A percentile compares a stretch with the other conserved stretches of the same genome.
Evolutionary conservation across 768 basidiomycete species (phyloP).

Genomic region (Galerina marginata): DNA sequence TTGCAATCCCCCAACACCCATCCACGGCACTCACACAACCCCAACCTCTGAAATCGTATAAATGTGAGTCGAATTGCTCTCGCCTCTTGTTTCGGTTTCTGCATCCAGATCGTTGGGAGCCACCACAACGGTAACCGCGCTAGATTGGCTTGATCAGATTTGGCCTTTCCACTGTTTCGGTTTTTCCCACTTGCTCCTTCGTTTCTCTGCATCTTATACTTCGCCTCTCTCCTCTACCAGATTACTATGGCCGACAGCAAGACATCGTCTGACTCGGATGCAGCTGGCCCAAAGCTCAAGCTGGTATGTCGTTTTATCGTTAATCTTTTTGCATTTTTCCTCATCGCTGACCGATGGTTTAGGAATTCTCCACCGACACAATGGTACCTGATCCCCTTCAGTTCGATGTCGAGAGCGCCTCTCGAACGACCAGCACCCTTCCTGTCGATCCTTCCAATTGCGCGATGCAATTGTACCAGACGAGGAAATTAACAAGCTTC

Average conservation of each 20-base stretch:
- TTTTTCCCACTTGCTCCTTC: slow-evolving; percentile 35
- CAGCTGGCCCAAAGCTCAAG: slow-evolving; percentile 26
- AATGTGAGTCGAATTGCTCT: slow-evolving; percentile 1
- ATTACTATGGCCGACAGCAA: slow-evolving; percentile 39
- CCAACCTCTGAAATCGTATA: neutral
- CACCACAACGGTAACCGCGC: slow-evolving; percentile 34
- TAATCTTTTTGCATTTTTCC: slow-evolving; percentile 9
- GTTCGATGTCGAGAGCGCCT: slow-evolving; percentile 51
- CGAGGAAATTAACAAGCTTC: slow-evolving; percentile 65
- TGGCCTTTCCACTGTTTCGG: slow-evolving; percentile 44
- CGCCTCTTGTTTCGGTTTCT: slow-evolving; percentile 10
- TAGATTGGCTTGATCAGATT: slow-evolving; percentile 47
- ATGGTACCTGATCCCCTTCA: slow-evolving; percentile 52
- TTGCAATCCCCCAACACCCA: neutral
- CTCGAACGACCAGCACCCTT: slow-evolving; percentile 36
- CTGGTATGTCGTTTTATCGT: slow-evolving; percentile 30
- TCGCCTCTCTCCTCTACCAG: slow-evolving; percentile 31
- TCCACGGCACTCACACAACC: neutral
- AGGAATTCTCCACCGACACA: slow-evolving; percentile 50
- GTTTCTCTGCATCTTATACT: slow-evolving; percentile 31
- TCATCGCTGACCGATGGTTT: slow-evolving; percentile 18
- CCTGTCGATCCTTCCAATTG: slow-evolving; percentile 67
- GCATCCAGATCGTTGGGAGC: slow-evolving; percentile 29
- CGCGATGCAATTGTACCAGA: slow-evolving; percentile 65
- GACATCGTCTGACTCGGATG: slow-evolving; percentile 35